Percentiles rank a stretch among this genome's conserved stretches.
Evolutionary conservation across 129 eudicot species (phyloP).

Genomic region (Escallonia herrerae): DNA sequence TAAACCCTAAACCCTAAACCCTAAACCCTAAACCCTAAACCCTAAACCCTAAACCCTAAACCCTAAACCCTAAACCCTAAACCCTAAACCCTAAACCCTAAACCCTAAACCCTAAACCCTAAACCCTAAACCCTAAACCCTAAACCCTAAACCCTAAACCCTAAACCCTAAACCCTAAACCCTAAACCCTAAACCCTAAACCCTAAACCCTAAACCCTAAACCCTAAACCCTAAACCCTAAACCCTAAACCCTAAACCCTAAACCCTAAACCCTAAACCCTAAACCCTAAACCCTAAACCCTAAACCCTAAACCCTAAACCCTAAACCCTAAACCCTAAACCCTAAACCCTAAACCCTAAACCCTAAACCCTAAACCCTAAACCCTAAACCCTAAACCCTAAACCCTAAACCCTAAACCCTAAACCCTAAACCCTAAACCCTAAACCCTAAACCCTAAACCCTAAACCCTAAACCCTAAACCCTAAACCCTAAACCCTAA

Average conservation of each 20-base stretch:
- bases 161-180: neutral
- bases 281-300: constrained; percentile 2
- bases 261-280: constrained; percentile 2
- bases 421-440: neutral
- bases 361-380: neutral
- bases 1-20: neutral
- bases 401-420: neutral
- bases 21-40: neutral
- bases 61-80: neutral
- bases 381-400: neutral
- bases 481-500: neutral
- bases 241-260: constrained; percentile 2
- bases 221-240: constrained; percentile 1
- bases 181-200: neutral
- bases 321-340: neutral
- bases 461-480: neutral
- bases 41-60: neutral
- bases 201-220: neutral
- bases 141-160: neutral
- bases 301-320: neutral
- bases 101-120: neutral
- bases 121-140: neutral
- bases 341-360: neutral
- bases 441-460: neutral
- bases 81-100: neutral